phyloP scores from a whole-genome alignment of 139 green algal species.

The Desmodesmus armatus region DNA sequence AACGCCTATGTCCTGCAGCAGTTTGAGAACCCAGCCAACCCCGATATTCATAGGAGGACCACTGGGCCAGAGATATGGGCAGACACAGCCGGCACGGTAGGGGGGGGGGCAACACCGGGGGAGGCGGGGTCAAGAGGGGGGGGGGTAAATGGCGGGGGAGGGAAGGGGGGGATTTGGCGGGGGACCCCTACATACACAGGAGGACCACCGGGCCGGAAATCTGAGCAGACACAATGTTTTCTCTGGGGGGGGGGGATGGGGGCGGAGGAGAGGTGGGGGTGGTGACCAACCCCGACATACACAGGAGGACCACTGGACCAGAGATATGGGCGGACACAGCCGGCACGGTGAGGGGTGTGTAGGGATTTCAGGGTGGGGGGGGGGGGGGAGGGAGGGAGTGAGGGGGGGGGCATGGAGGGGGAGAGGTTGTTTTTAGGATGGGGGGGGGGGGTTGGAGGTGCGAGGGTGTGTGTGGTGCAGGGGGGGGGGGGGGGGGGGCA shows the following conservation, averaged over 20 bases:
- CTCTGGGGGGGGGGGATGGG: too few species aligned
- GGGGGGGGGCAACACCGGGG: neutral
- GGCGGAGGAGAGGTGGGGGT: too few species aligned
- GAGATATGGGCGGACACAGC: slow-evolving; percentile 83
- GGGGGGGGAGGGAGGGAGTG: neutral
- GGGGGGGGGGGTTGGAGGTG: too few species aligned
- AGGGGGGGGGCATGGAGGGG: neutral
- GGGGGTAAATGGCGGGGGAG: neutral
- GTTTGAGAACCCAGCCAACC: slow-evolving; percentile 95
- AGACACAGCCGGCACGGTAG: slow-evolving; percentile 86
- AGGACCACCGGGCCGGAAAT: slow-evolving; percentile 80
- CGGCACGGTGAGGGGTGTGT: slow-evolving; percentile 86
- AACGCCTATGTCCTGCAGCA: slow-evolving; percentile 91
- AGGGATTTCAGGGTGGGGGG: neutral
- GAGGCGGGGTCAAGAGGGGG: neutral
- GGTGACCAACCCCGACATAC: slow-evolving; percentile 87
- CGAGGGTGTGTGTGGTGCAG: too few species aligned
- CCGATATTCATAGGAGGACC: slow-evolving; percentile 80
- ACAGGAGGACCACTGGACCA: slow-evolving; percentile 82
- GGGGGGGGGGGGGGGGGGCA: too few species aligned
- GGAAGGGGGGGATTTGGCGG: neutral
- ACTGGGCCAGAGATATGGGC: slow-evolving; percentile 83
- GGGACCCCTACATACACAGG: slow-evolving; percentile 67
- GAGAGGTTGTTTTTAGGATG: too few species aligned
- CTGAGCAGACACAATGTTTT: neutral